Conservation (phyloP, 2,329 filamentous ascomycete genomes). For the Metarhizium humberi region DNA sequence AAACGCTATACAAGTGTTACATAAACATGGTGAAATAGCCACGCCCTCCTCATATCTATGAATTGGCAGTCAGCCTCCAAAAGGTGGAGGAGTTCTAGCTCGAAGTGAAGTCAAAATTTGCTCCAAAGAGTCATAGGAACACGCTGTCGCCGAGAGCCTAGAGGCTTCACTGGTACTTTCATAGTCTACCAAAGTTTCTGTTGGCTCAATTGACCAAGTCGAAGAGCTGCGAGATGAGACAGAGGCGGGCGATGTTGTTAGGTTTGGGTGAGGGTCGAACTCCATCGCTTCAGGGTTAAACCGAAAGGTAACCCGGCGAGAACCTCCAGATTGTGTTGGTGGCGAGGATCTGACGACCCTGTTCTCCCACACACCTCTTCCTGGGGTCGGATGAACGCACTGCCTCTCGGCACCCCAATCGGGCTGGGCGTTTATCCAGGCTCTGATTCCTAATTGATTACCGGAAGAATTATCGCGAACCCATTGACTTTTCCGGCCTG, state of each 20-base stretch:
- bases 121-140: neutral
- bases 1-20: neutral
- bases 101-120: neutral
- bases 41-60: neutral
- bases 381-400: slow-evolving; percentile 5
- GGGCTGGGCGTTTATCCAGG: slow-evolving; percentile 8
- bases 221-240: neutral
- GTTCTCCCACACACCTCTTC: neutral
- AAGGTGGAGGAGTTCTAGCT: neutral
- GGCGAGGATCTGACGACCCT: neutral
- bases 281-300: slow-evolving; percentile 7
- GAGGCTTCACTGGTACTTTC: neutral
- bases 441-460: neutral
- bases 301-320: neutral
- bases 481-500: neutral
- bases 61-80: neutral
- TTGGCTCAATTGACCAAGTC: neutral
- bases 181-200: neutral
- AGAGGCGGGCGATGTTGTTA: neutral
- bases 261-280: slow-evolving; percentile 2
- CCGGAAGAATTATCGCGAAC: neutral
- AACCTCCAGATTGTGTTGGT: neutral
- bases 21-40: neutral
- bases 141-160: neutral
- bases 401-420: neutral